Evolutionary conservation across 345 rosid genomes (phyloP), one percentile per base, ranked within the genome.

Genomic region (Populus nigra): DNA sequence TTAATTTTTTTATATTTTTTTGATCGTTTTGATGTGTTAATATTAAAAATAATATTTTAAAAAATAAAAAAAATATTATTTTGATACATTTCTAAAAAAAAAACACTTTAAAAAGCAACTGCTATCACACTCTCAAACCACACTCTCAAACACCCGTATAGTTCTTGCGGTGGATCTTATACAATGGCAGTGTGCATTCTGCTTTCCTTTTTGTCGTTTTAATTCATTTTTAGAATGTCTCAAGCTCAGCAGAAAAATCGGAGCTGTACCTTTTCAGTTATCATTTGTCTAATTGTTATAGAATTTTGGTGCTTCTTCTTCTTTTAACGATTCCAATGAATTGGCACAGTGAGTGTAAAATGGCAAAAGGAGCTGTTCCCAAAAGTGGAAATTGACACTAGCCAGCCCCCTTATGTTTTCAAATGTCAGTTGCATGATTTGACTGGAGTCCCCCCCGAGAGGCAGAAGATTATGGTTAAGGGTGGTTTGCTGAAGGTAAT

Each of bases 381-480:
- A 43, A 83, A 83, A 69, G 93, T 96, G 78, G 99, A 93, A 85
- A 89, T 96, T 57, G 94, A 96, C 70, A 81, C 89, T 12, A 86
- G 83, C 88, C 94, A 86, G 84, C 88, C 99, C 29, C 91, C 97
- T 43, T 86, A 79, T 82, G 88, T 94, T 82, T 96, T 96, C 97
- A 96, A 94, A 86, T 87, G 90, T 85, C 97, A 94, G 81, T 71
- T 96, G 84, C 91, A 81, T 83, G 97, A 92, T 89, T 86, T 93
- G 75, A 93, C 94, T 17, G 99, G 97, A 69, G 99, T 96, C 16
- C 97, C 95, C 7, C 99, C 98, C 0, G 99, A 92, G 77, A 84
- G 99, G 81, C 99, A 96, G 86, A 96, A 96, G 89, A 92, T 96
- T 47, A 91, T 96, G 97, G 94, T 96, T 77, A 96, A 91, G 87